Base-by-base conservation (phyloP, 2,329 filamentous ascomycete genomes). In the Cladosporium colombiae region DNA sequence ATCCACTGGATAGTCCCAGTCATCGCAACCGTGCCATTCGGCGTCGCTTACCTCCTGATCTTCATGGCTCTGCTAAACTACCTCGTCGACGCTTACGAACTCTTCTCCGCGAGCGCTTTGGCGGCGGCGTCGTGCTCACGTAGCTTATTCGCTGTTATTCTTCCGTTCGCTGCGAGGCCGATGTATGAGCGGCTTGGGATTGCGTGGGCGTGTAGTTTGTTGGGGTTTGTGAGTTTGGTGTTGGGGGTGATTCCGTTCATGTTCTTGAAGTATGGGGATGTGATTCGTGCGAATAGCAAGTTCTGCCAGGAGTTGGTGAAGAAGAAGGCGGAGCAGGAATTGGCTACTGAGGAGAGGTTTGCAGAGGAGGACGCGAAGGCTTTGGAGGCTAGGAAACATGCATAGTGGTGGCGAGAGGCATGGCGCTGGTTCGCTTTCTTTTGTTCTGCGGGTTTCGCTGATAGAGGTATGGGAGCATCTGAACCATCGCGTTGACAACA, bases 111-210 rank as follows among this genome's bases (percentile, higher is more conserved):
- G 56, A 88, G 85, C 66, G 92, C 92, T 4, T 83, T 97, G 77
- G 92, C 93, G 14, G 92, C 92, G 53, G 95, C 96, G 73, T 90
- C 89, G 56, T 91, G 95, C 76, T 86, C 90, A 65, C 85, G 93
- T 62, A 92, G 89, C 69, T 82, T 84, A 23, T 95, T 96, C 81
- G 93, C 90, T 67, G 92, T 91, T 0, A 75, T 81, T 2, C 62
- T 83, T 25, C 81, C 81, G 10, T 83, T 83, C 69, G 81, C 80
- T 0, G 78, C 81, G 31, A 74, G 72, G 57, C 80, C 81, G 0
- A 79, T 93, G 88, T 94, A 92, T 74, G 75, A 85, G 10, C 83
- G 79, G 29, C 81, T 93, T 27, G 91, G 90, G 18, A 85, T 89
- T 66, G 86, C 89, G 68, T 93, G 91, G 90, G 83, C 82, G 5